These are phyloP conservation scores for Saussurea involucrata DNA, from an alignment of 129 eudicot species.

Conservation along the genomic window DNA sequence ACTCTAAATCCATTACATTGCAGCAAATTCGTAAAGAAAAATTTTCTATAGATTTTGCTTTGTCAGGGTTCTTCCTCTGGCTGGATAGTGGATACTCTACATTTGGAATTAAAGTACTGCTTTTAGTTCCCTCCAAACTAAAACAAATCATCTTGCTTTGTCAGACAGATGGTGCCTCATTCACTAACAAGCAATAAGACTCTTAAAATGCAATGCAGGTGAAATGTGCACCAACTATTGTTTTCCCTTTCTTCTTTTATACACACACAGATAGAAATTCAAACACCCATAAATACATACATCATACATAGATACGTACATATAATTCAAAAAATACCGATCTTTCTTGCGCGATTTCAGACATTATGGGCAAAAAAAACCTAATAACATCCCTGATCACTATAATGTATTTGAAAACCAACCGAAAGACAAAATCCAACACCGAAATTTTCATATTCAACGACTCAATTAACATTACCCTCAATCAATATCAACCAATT, in stretches of 20 bases:
- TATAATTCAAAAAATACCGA: neutral
- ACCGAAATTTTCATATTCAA: neutral
- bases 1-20: neutral
- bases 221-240: neutral
- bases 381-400: constrained; percentile 9
- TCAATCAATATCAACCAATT: neutral
- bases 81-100: constrained; percentile 4
- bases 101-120: neutral
- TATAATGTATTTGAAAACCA: neutral
- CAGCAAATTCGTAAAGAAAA: neutral
- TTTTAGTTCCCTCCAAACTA: neutral
- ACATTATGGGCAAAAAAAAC: constrained; percentile 5
- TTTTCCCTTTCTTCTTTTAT: neutral
- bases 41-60: neutral
- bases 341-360: neutral
- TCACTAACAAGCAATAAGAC: neutral
- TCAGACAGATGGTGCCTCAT: neutral
- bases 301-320: neutral
- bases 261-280: neutral
- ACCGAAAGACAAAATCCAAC: neutral
- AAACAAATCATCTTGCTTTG: neutral
- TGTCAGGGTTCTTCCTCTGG: neutral
- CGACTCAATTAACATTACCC: neutral
- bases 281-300: neutral
- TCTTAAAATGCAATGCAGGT: neutral